These are phyloP conservation scores for Oenanthe sinensis DNA, from an alignment of 129 eudicot genomes.

Conservation along the genomic window DNA sequence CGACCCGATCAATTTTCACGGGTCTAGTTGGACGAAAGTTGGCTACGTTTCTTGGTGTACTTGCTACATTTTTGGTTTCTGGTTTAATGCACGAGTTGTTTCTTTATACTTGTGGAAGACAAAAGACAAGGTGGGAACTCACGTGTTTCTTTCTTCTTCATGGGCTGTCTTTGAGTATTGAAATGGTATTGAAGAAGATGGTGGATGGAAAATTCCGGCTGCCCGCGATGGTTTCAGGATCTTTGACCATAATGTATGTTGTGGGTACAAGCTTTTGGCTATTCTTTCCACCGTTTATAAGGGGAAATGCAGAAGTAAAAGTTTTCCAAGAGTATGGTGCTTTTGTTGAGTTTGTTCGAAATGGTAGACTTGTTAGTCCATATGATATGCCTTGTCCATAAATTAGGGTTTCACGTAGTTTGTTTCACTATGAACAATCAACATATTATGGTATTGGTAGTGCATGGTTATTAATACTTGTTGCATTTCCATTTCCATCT, in stretches of 20 bases:
- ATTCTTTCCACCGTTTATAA: slow-evolving; percentile 45
- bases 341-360: slow-evolving; percentile 31
- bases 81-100: slow-evolving; percentile 61
- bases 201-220: slow-evolving; percentile 17
- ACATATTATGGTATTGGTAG: too few relatives aligned
- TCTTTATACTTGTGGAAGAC: slow-evolving; percentile 36
- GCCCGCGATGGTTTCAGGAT: slow-evolving; percentile 28
- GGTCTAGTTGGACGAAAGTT: slow-evolving; percentile 9
- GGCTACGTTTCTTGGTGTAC: slow-evolving; percentile 26
- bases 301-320: slow-evolving; percentile 25
- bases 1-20: slow-evolving; percentile 16
- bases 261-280: slow-evolving; percentile 43
- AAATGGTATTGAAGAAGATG: slow-evolving; percentile 35
- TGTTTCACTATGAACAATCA: neutral
- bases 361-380: slow-evolving; percentile 27
- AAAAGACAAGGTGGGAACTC: slow-evolving; percentile 10
- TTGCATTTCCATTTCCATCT: slow-evolving; percentile 15
- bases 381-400: slow-evolving; percentile 5
- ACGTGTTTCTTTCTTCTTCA: slow-evolving; percentile 53
- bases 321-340: slow-evolving; percentile 35
- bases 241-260: slow-evolving; percentile 28
- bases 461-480: too few relatives aligned
- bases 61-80: slow-evolving; percentile 47
- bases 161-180: slow-evolving; percentile 38
- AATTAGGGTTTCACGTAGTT: neutral